These are phyloP conservation scores for Clonostachys byssicola DNA, from an alignment of 2,329 filamentous ascomycete species.

Conservation along the genomic window DNA sequence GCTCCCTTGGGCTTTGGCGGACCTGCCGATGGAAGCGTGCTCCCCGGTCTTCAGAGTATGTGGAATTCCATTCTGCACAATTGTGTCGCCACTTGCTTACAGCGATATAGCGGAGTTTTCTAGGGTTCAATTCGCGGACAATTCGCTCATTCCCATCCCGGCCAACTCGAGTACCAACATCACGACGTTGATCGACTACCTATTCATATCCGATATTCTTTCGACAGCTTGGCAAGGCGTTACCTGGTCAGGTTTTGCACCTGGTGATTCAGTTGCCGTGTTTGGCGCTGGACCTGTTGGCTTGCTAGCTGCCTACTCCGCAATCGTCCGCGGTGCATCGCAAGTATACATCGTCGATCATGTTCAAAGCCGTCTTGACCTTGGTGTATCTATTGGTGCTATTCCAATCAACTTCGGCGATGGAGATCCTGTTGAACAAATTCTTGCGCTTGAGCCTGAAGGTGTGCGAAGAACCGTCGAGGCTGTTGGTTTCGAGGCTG, in stretches of 20 bases:
- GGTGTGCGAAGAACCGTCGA: background rate
- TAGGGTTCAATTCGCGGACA: conserved; percentile 38
- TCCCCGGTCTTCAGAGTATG: conserved; percentile 4
- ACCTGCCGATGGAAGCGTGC: background rate
- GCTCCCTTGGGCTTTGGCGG: conserved; percentile 1
- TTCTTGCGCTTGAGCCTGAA: background rate
- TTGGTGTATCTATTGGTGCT: conserved; percentile 57
- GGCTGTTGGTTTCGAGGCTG: background rate
- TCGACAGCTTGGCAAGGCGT: background rate
- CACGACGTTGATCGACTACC: background rate
- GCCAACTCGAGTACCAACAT: background rate
- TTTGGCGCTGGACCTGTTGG: conserved; percentile 64
- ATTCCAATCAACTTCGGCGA: conserved; percentile 35
- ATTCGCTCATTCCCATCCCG: conserved; percentile 36
- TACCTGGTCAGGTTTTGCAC: conserved; percentile 38
- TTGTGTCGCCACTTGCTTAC: background rate
- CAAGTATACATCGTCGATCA: conserved; percentile 60
- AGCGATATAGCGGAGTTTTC: conserved; percentile 41
- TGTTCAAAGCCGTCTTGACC: conserved; percentile 52
- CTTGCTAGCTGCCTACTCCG: conserved; percentile 62
- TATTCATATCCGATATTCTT: background rate
- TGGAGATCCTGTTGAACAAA: background rate
- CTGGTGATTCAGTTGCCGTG: conserved; percentile 58
- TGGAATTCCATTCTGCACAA: background rate
- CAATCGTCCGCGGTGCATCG: conserved; percentile 54